Percentiles rank a stretch among this genome's conserved stretches.
Evolutionary conservation across 805 yeast species (phyloP).

Genomic region (Saccharomycopsis oosterbeekiorum): DNA sequence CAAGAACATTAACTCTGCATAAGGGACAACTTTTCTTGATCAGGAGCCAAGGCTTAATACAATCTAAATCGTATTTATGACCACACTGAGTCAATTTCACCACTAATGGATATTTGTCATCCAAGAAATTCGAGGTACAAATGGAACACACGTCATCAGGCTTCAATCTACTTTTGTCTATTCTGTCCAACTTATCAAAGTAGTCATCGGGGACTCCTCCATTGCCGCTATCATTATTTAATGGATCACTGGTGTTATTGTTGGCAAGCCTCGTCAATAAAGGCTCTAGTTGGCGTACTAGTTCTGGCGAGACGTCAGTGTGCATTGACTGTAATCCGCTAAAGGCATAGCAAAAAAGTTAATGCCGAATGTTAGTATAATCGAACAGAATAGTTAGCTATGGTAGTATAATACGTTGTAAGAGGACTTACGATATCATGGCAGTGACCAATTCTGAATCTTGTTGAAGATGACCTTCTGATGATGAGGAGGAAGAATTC

Average conservation of each 20-base stretch:
- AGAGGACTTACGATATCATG: not conserved
- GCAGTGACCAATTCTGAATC: not conserved
- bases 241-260: slow-evolving; percentile 20
- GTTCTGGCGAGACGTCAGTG: not conserved
- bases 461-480: not conserved
- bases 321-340: not conserved
- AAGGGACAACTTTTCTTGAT: slow-evolving; percentile 73
- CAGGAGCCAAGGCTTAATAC: slow-evolving; percentile 83
- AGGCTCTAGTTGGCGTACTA: slow-evolving; percentile 18
- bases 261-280: slow-evolving; percentile 22
- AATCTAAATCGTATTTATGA: slow-evolving; percentile 81
- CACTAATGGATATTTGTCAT: slow-evolving; percentile 70
- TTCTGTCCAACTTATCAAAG: slow-evolving; percentile 69
- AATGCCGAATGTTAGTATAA: not conserved
- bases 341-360: not conserved
- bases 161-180: slow-evolving; percentile 35
- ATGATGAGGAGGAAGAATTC: not conserved
- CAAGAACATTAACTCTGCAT: slow-evolving; percentile 65
- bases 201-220: slow-evolving; percentile 58
- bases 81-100: slow-evolving; percentile 68
- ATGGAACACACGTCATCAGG: slow-evolving; percentile 68
- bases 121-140: slow-evolving; percentile 63
- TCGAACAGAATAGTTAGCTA: not conserved
- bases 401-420: too few relatives aligned
- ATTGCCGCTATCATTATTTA: too few relatives aligned